Percentiles rank a stretch among this genome's conserved stretches.
Conservation (phyloP, 31 red algal genomes). For the Bonnemaisonia californica region DNA sequence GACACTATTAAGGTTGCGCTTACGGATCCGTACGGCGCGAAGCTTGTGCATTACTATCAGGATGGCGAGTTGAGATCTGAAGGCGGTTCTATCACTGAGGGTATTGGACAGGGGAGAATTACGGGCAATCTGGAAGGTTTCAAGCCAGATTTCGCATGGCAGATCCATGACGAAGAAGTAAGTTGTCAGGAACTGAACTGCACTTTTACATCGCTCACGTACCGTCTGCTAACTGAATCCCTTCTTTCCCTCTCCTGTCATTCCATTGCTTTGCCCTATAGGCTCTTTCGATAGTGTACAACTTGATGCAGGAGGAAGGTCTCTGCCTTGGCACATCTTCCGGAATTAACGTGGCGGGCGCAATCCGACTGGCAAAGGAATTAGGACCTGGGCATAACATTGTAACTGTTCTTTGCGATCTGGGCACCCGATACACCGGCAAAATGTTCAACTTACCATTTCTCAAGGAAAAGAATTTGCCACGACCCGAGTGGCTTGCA, state of each 20-base stretch:
- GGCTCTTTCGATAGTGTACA: slow-evolving; percentile 60
- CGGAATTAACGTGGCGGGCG: slow-evolving; percentile 87
- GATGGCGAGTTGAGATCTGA: slow-evolving; percentile 56
- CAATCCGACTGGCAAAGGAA: slow-evolving; percentile 67
- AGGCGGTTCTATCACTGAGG: slow-evolving; percentile 81
- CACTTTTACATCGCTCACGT: neutral
- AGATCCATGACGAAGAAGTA: slow-evolving; percentile 71
- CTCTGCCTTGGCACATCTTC: slow-evolving; percentile 71
- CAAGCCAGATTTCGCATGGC: slow-evolving; percentile 70
- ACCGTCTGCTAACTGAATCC: neutral
- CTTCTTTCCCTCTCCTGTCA: neutral
- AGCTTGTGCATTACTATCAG: slow-evolving; percentile 71
- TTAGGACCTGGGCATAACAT: slow-evolving; percentile 83
- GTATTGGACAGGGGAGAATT: slow-evolving; percentile 85
- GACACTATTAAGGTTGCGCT: slow-evolving; percentile 73
- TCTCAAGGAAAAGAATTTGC: slow-evolving; percentile 47
- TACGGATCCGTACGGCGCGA: slow-evolving; percentile 83
- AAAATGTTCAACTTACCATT: slow-evolving; percentile 77
- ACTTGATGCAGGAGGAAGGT: slow-evolving; percentile 82
- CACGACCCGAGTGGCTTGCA: slow-evolving; percentile 53
- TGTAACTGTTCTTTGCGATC: slow-evolving; percentile 85
- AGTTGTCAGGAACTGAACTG: neutral
- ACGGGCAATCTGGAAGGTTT: slow-evolving; percentile 78
- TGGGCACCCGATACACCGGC: slow-evolving; percentile 65
- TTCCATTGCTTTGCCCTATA: slow-evolving; percentile 8